Evolutionary conservation across 495 filamentous ascomycete species (phyloP).

Genomic region (Hypoxylon lenormandii): DNA sequence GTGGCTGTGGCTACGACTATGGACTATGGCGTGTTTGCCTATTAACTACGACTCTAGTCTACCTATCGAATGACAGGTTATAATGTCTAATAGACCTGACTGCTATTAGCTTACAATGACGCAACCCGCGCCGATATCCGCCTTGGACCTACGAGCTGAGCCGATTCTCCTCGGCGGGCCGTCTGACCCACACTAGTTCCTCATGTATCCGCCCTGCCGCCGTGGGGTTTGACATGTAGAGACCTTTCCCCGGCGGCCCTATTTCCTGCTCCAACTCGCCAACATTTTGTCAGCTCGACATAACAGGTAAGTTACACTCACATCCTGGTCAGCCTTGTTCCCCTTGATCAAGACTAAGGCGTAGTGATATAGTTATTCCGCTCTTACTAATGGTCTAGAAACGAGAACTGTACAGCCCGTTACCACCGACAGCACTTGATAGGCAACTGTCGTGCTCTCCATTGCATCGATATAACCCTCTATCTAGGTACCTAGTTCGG

Average conservation of each 20-base stretch:
- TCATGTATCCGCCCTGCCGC: not conserved
- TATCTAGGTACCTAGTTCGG: not conserved
- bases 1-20: not conserved
- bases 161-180: constrained; percentile 44
- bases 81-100: constrained; percentile 5
- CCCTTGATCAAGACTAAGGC: not conserved
- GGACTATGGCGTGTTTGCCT: not conserved
- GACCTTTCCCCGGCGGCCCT: constrained; percentile 10
- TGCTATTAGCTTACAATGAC: constrained; percentile 22
- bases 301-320: not conserved
- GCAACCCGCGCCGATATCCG: constrained; percentile 39
- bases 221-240: not conserved
- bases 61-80: constrained; percentile 1
- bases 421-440: not conserved
- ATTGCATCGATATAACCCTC: not conserved
- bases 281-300: constrained; percentile 6
- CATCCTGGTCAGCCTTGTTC: not conserved
- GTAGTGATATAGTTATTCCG: not conserved
- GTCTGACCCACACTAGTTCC: constrained; percentile 40
- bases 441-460: constrained; percentile 1
- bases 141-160: constrained; percentile 24
- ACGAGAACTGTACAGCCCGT: not conserved
- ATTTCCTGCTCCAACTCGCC: constrained; percentile 8
- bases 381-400: not conserved
- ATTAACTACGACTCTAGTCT: not conserved